These are phyloP conservation scores for Eucalyptus guilfoylei DNA, from an alignment of 345 rosid genomes.

Conservation along the genomic window DNA sequence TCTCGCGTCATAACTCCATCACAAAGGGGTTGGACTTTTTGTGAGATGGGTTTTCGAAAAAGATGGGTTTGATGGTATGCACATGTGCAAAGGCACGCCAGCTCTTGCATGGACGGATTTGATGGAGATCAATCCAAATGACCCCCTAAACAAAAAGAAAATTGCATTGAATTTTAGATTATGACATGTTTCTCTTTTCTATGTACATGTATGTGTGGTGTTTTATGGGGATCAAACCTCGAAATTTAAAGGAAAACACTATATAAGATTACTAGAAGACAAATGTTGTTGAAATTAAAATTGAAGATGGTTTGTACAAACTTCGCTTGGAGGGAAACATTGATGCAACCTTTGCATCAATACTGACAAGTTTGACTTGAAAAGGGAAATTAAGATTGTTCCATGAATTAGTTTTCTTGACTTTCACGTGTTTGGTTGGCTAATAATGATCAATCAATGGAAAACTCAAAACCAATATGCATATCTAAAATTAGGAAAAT, in stretches of 20 bases:
- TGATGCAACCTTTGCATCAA: not conserved
- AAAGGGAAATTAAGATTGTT: not conserved
- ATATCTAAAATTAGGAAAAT: not conserved
- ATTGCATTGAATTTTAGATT: too few species aligned
- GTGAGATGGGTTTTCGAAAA: not conserved
- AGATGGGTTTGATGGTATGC: not conserved
- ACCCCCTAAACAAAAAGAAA: too few species aligned
- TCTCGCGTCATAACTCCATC: too few species aligned
- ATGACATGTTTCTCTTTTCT: too few species aligned
- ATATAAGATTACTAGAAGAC: not conserved
- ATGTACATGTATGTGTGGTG: not conserved
- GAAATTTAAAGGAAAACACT: not conserved
- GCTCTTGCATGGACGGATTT: not conserved
- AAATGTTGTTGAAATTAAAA: not conserved
- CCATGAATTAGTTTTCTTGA: accelerated
- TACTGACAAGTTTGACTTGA: not conserved
- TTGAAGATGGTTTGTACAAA: not conserved
- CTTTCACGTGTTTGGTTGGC: accelerated
- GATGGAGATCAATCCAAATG: not conserved
- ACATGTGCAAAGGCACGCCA: not conserved
- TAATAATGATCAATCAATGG: accelerated
- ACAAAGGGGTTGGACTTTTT: not conserved
- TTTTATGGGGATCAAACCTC: not conserved
- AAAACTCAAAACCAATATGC: too few species aligned
- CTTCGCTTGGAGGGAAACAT: not conserved